Evolutionary conservation across 257 asterid species (phyloP).

Genomic region (Eustoma russellianum): DNA sequence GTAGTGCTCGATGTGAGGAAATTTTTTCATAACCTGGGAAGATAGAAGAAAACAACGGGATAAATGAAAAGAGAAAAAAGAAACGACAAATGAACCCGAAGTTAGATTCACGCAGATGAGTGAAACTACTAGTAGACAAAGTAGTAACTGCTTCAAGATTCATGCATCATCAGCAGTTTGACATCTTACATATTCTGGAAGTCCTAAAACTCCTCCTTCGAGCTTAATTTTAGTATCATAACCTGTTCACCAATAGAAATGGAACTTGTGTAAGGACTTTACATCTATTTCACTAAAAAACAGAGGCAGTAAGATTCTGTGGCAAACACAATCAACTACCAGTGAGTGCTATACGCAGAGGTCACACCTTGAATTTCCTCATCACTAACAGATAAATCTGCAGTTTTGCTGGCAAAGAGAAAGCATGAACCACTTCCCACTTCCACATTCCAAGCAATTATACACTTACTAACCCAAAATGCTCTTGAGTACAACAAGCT

Average conservation of each 20-base stretch:
- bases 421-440: conserved; percentile 52
- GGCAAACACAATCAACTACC: background rate
- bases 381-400: conserved; percentile 42
- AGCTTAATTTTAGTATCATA: conserved; percentile 54
- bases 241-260: conserved; percentile 36
- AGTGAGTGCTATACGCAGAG: conserved; percentile 3
- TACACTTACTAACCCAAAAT: conserved; percentile 67
- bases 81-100: too few relatives aligned
- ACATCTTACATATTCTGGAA: conserved; percentile 54
- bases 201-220: conserved; percentile 32
- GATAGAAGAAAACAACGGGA: too few relatives aligned
- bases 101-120: too few relatives aligned
- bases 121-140: too few relatives aligned
- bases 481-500: conserved; percentile 52
- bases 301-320: background rate
- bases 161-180: conserved; percentile 2
- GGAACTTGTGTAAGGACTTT: background rate
- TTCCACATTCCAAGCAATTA: conserved; percentile 75
- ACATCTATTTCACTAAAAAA: background rate
- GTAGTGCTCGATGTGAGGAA: conserved; percentile 67
- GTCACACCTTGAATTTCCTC: conserved; percentile 54
- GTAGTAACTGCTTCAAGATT: background rate
- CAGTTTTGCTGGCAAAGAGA: conserved; percentile 65
- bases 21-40: conserved; percentile 53
- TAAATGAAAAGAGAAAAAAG: too few relatives aligned